These are phyloP conservation scores for Hericium coralloides DNA, from an alignment of 768 basidiomycete genomes.

Conservation along the genomic window DNA sequence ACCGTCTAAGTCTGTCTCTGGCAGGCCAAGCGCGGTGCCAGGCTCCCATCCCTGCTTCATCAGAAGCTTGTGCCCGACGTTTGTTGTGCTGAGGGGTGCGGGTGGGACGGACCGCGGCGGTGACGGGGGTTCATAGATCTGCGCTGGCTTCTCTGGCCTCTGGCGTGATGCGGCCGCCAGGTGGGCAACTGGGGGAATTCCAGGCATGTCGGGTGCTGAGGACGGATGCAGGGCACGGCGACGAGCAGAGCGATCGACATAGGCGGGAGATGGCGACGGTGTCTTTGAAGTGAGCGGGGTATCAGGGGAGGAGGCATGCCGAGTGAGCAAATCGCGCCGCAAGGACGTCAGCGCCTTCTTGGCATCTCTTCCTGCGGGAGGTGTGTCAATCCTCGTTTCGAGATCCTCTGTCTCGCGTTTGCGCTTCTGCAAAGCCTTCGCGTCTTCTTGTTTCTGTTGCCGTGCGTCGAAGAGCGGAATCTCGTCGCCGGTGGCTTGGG, in stretches of 20 bases:
- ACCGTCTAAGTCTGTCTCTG: constrained; percentile 12
- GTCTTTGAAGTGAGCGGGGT: not conserved
- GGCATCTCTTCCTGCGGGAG: constrained; percentile 29
- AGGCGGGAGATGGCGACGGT: constrained; percentile 17
- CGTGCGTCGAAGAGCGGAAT: constrained; percentile 47
- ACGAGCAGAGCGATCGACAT: constrained; percentile 65
- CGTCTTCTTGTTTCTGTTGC: not conserved
- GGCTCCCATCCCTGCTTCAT: constrained; percentile 74
- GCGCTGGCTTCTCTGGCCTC: not conserved
- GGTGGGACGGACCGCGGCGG: constrained; percentile 31
- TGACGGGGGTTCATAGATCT: constrained; percentile 12
- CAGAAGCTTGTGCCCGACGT: constrained; percentile 61
- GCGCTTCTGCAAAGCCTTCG: constrained; percentile 7
- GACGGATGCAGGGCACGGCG: constrained; percentile 51
- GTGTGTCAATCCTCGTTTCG: not conserved
- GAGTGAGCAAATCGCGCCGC: constrained; percentile 52
- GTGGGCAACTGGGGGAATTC: constrained; percentile 23
- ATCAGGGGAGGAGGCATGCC: constrained; percentile 23
- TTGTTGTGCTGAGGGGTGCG: constrained; percentile 42
- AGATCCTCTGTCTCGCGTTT: constrained; percentile 19
- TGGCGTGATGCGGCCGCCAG: constrained; percentile 3
- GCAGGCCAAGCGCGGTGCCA: constrained; percentile 42
- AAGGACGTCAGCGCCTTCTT: constrained; percentile 61
- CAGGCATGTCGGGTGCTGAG: constrained; percentile 45
- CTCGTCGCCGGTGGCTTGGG: constrained; percentile 30